Evolutionary conservation across 1,139 yeast genomes (phyloP).

Genomic region (Pichia sp.): DNA sequence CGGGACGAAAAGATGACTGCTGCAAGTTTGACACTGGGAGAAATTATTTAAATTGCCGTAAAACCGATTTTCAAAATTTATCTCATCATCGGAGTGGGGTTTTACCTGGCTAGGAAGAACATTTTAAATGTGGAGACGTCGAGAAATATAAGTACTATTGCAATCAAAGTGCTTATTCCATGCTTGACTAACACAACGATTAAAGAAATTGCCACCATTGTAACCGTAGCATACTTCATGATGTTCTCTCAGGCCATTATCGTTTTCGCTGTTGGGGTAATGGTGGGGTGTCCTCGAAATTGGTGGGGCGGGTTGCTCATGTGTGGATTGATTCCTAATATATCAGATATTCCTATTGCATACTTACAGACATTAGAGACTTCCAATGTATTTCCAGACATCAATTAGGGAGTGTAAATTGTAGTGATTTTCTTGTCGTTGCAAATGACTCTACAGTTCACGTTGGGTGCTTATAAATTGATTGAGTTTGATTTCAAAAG

Average conservation of each 20-base stretch:
- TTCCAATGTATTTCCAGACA: slow-evolving; percentile 50
- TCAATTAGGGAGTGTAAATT: slow-evolving; percentile 77
- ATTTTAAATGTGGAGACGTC: slow-evolving; percentile 68
- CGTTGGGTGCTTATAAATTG: slow-evolving; percentile 63
- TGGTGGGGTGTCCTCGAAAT: slow-evolving; percentile 41
- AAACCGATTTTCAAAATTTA: slow-evolving; percentile 87
- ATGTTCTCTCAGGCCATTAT: slow-evolving; percentile 44
- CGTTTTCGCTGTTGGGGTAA: slow-evolving; percentile 18
- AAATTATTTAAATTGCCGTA: slow-evolving; percentile 67
- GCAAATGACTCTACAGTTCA: slow-evolving; percentile 65
- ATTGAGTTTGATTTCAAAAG: slow-evolving; percentile 63
- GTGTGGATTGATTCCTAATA: slow-evolving; percentile 77
- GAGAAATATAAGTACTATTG: slow-evolving; percentile 62
- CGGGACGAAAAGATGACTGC: no score
- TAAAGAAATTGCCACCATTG: slow-evolving; percentile 65
- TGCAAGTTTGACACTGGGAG: slow-evolving; percentile 36
- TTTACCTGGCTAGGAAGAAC: slow-evolving; percentile 53
- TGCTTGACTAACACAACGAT: slow-evolving; percentile 69
- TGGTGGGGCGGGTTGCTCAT: slow-evolving; percentile 76
- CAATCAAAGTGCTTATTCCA: slow-evolving; percentile 69
- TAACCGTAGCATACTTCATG: slow-evolving; percentile 54
- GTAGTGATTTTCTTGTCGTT: slow-evolving; percentile 72
- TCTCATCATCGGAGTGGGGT: slow-evolving; percentile 66
- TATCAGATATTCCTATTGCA: slow-evolving; percentile 84
- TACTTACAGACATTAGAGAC: slow-evolving; percentile 72